Evolutionary conservation across 192 early-diverging fungal species (phyloP).

Genomic region (Rhizophagus sp.): DNA sequence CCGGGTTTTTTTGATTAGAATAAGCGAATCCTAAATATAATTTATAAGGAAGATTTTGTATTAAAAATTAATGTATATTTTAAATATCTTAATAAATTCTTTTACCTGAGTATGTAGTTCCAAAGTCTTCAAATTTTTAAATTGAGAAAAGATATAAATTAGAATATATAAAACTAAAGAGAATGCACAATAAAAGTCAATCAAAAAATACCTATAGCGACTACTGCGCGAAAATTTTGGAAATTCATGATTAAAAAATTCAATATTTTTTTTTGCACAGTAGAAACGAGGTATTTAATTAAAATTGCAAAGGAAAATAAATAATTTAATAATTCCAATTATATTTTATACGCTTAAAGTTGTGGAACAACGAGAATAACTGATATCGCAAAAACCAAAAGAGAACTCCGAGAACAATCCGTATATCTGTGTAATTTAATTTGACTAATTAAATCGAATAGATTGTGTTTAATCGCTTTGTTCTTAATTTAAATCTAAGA

Average conservation of each 20-base stretch:
- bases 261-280: background rate
- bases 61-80: no score
- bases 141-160: background rate
- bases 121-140: background rate
- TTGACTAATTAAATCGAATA: no score
- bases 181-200: background rate
- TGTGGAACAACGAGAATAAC: no score
- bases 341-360: no score
- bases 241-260: background rate
- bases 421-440: no score
- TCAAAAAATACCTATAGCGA: background rate
- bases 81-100: background rate
- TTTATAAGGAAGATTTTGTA: background rate
- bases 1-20: background rate
- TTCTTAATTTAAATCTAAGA: no score
- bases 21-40: background rate
- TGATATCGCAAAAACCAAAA: no score
- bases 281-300: background rate
- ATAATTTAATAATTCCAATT: no score
- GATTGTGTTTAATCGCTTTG: no score
- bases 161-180: background rate
- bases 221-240: background rate
- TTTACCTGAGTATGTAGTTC: background rate
- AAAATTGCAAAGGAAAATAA: no score
- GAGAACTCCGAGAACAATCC: no score